A percentile compares a stretch with the other conserved stretches of the same genome.
Evolutionary conservation across 2,329 filamentous ascomycete genomes (phyloP).

Genomic region (Microsporum canis): DNA sequence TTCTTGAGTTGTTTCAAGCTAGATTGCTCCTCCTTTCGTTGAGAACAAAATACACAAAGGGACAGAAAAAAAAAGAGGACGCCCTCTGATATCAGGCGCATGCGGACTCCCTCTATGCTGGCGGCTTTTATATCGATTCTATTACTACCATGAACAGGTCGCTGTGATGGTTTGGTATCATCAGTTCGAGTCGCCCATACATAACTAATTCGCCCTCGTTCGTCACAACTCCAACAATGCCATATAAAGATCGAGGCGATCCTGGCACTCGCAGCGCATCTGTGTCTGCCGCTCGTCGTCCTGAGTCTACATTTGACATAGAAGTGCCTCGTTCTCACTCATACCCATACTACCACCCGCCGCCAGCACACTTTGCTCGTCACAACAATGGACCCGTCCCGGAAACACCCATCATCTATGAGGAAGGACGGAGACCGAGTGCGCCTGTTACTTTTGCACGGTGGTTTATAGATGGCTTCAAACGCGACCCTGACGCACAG

Average conservation of each 20-base stretch:
- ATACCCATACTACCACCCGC: background rate
- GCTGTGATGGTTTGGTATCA: background rate
- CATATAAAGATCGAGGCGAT: background rate
- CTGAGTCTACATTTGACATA: background rate
- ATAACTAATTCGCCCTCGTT: background rate
- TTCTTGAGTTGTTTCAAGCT: background rate
- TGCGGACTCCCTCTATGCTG: background rate
- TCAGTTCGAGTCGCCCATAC: background rate
- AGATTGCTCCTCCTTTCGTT: too few species aligned
- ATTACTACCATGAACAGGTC: background rate
- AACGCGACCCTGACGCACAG: constrained; percentile 21
- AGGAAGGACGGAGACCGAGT: constrained; percentile 2
- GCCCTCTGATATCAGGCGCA: background rate
- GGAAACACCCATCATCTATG: background rate
- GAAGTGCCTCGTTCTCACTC: background rate
- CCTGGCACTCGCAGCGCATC: background rate
- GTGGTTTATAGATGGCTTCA: constrained; percentile 22
- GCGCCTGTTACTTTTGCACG: constrained; percentile 9
- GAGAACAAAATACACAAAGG: too few species aligned
- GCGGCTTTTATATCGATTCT: background rate
- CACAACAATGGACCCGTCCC: background rate
- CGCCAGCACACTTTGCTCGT: background rate
- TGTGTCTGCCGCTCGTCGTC: background rate
- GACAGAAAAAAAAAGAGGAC: too few species aligned
- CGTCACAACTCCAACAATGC: background rate